Evolutionary conservation across 169 alveolate genomes (phyloP).

Genomic region (Amoebophrya sp.): DNA sequence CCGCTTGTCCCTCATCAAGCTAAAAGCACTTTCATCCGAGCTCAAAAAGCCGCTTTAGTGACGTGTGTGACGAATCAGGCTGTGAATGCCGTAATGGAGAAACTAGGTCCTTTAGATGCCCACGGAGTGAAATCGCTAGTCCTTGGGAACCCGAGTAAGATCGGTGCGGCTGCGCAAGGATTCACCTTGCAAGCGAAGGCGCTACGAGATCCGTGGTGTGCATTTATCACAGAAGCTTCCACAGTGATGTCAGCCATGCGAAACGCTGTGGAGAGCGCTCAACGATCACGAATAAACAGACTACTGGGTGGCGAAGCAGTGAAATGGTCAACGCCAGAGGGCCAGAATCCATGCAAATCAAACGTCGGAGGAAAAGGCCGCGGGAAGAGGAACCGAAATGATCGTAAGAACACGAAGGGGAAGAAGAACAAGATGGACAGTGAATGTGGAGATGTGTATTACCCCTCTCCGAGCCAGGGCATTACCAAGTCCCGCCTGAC

Average conservation of each 20-base stretch:
- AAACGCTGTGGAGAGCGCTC: conserved; percentile 4
- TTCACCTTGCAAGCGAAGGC: conserved; percentile 27
- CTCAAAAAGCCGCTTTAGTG: conserved; percentile 28
- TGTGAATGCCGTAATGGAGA: conserved; percentile 35
- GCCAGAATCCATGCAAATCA: background rate
- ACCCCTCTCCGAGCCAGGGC: background rate
- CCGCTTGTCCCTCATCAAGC: background rate
- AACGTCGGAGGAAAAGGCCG: background rate
- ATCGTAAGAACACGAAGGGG: no score
- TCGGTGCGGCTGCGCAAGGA: conserved; percentile 34
- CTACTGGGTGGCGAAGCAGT: background rate
- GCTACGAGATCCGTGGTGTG: background rate
- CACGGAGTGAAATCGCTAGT: conserved; percentile 34
- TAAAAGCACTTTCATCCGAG: background rate
- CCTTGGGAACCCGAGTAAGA: conserved; percentile 38
- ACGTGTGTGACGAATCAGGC: conserved; percentile 46
- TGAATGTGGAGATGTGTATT: no score
- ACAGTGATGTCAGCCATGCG: background rate
- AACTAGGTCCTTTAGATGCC: background rate
- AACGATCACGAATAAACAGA: background rate
- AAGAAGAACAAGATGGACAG: no score
- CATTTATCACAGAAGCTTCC: conserved; percentile 32
- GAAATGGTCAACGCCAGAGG: no score
- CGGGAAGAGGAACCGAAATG: no score
- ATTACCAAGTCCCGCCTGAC: background rate